Conservation (phyloP, 441 rosid species). For the Brassica hybrid region DNA sequence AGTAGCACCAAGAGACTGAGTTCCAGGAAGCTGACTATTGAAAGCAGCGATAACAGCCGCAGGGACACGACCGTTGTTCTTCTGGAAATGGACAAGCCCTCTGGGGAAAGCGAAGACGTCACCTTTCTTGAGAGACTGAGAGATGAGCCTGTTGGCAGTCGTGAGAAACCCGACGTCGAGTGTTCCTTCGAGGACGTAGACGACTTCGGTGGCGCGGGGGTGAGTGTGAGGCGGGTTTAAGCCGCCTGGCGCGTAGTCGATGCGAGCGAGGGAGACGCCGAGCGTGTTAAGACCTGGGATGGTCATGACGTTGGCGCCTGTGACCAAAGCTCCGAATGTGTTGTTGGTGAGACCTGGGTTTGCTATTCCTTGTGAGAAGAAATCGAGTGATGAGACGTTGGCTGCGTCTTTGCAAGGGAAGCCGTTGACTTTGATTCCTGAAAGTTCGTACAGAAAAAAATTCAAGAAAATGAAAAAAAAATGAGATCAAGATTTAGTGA, state of each 20-base stretch:
- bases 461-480: neutral
- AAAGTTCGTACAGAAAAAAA: neutral
- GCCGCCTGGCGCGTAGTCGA: conserved; percentile 69
- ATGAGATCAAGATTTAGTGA: neutral
- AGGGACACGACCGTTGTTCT: conserved; percentile 57
- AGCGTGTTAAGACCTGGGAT: conserved; percentile 83
- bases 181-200: conserved; percentile 68
- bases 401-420: conserved; percentile 63
- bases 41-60: conserved; percentile 73
- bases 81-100: conserved; percentile 80
- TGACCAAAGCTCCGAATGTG: conserved; percentile 63
- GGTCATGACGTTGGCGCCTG: conserved; percentile 65
- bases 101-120: conserved; percentile 74
- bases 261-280: conserved; percentile 68
- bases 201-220: conserved; percentile 77
- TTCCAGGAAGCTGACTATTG: conserved; percentile 81
- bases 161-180: conserved; percentile 80
- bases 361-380: conserved; percentile 64
- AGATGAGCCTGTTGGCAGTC: conserved; percentile 55
- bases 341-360: conserved; percentile 60
- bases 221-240: conserved; percentile 84
- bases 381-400: conserved; percentile 52
- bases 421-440: conserved; percentile 70
- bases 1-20: conserved; percentile 66
- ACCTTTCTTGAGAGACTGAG: conserved; percentile 62